A percentile compares a stretch with the other conserved stretches of the same genome.
These are phyloP conservation scores for Aquilaria yunnanensis DNA, from an alignment of 345 rosid genomes.

Conservation along the genomic window DNA sequence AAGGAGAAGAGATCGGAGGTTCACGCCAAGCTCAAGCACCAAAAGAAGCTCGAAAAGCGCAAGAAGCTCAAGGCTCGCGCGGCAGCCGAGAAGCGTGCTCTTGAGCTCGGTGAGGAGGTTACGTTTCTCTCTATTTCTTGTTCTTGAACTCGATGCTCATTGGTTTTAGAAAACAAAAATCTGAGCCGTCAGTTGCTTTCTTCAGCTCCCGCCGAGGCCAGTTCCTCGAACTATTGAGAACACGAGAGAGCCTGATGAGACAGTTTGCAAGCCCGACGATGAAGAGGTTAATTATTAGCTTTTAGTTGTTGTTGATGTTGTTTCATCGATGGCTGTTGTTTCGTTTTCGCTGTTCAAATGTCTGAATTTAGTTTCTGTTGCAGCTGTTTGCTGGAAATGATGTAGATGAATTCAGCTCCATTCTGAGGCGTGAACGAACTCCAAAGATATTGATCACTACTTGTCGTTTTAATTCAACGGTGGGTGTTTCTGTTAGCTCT, in stretches of 20 bases:
- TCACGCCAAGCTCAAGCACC: conserved; percentile 72
- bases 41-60: conserved; percentile 83
- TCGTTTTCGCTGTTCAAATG: neutral
- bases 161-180: neutral
- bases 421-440: conserved; percentile 44
- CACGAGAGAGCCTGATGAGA: conserved; percentile 84
- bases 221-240: conserved; percentile 88
- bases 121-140: neutral
- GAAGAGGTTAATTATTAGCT: conserved; percentile 53
- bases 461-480: conserved; percentile 85
- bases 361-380: conserved; percentile 7
- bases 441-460: conserved; percentile 88
- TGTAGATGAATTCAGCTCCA: conserved; percentile 75
- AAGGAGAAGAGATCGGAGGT: conserved; percentile 83
- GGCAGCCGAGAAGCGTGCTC: conserved; percentile 68
- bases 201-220: conserved; percentile 66
- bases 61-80: conserved; percentile 78
- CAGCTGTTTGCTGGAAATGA: conserved; percentile 85
- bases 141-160: neutral
- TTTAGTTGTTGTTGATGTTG: neutral
- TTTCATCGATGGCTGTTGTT: neutral
- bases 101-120: conserved; percentile 97
- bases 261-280: conserved; percentile 85
- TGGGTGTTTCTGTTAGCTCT: conserved; percentile 29
- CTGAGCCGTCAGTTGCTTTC: neutral